Conservation (phyloP, 2,329 filamentous ascomycete genomes). For the Zymoseptoria crescenta region DNA sequence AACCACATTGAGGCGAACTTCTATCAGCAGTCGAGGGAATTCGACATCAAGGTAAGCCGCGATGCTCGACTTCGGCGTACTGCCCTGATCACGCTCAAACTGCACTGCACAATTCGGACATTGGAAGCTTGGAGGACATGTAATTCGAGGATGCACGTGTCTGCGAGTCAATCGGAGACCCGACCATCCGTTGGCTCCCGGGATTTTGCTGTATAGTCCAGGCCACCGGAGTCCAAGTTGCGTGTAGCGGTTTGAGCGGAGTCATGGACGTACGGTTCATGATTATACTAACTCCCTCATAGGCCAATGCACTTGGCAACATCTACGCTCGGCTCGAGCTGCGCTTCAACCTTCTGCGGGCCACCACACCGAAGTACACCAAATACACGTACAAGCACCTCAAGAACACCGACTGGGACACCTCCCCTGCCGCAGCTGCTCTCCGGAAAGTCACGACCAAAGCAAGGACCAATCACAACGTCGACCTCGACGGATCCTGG, state of each 20-base stretch:
- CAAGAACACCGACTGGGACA: constrained; percentile 30
- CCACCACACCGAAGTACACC: constrained; percentile 50
- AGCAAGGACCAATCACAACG: constrained; percentile 35
- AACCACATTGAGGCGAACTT: constrained; percentile 39
- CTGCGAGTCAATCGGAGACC: no score
- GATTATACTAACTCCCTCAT: neutral
- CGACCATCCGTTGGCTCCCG: no score
- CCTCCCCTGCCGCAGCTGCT: constrained; percentile 36
- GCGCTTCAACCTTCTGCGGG: constrained; percentile 49
- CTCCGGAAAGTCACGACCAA: constrained; percentile 39
- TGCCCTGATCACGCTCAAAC: no score
- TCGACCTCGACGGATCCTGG: constrained; percentile 44
- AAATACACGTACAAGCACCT: constrained; percentile 45
- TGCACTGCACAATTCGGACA: no score
- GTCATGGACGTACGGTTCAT: no score
- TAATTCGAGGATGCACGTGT: no score
- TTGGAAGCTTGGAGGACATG: no score
- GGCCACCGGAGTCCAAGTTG: no score
- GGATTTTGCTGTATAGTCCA: no score
- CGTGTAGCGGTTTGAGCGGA: no score
- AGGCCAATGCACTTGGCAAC: constrained; percentile 40
- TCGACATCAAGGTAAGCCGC: constrained; percentile 43
- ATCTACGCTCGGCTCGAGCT: constrained; percentile 56
- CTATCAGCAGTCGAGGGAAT: constrained; percentile 39
- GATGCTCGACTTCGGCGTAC: neutral